Conservation (phyloP, 2,329 filamentous ascomycete species). For the Hansfordia pulvinata region DNA sequence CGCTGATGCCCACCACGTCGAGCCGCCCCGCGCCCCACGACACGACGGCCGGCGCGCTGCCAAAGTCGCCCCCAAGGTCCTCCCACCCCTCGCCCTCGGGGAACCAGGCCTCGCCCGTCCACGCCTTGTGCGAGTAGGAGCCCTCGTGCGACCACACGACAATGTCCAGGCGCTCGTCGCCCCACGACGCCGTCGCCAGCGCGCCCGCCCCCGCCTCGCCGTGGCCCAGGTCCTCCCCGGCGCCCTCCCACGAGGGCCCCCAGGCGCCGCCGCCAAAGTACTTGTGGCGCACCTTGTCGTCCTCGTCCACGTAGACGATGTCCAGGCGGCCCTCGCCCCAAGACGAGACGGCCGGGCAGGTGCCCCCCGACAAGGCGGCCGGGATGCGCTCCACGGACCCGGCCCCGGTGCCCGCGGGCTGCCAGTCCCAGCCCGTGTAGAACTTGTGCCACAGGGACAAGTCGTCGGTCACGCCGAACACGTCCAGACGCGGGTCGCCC, state of each 20-base stretch:
- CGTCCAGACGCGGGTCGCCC: too few relatives aligned
- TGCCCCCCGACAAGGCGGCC: too few relatives aligned
- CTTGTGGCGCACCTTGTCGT: constrained; percentile 19
- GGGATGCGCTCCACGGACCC: too few relatives aligned
- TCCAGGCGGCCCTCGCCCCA: constrained; percentile 29
- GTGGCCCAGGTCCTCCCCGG: constrained; percentile 6
- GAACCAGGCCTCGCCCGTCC: constrained; percentile 6
- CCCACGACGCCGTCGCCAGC: constrained; percentile 4
- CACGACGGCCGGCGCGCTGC: constrained; percentile 3
- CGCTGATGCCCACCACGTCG: constrained; percentile 6
- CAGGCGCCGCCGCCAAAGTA: constrained; percentile 7
- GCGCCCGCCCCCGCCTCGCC: constrained; percentile 3
- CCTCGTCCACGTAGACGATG: constrained; percentile 31
- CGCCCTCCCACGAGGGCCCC: constrained; percentile 8
- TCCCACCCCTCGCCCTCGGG: constrained; percentile 6
- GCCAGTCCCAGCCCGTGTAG: too few relatives aligned
- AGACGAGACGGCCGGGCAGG: too few relatives aligned
- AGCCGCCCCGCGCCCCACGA: constrained; percentile 7
- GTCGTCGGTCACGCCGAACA: too few relatives aligned
- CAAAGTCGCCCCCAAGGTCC: constrained; percentile 7
- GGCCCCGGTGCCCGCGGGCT: too few relatives aligned
- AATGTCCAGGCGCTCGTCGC: constrained; percentile 6
- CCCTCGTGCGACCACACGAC: constrained; percentile 5
- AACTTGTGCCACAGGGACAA: too few relatives aligned
- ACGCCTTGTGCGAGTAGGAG: constrained; percentile 8